phyloP scores from a whole-genome alignment of 805 yeast genomes.

The Suhomyces vadensis region DNA sequence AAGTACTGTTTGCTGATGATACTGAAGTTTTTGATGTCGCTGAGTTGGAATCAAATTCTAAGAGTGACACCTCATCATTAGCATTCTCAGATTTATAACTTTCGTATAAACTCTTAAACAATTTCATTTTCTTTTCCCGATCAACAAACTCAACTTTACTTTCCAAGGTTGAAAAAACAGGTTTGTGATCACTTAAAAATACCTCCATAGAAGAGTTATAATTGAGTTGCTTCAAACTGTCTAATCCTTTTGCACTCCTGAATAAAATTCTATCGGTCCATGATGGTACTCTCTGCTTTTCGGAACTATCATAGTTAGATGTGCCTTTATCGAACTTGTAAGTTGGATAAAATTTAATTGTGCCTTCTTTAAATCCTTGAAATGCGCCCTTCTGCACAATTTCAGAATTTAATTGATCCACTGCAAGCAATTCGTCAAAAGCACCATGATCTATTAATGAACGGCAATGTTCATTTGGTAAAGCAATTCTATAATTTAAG shows the following conservation, averaged over 20 bases:
- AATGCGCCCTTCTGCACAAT: slow-evolving; percentile 41
- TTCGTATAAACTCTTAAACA: slow-evolving; percentile 30
- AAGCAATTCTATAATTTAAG: slow-evolving; percentile 78
- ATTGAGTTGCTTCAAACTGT: slow-evolving; percentile 54
- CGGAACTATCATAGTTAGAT: slow-evolving; percentile 79
- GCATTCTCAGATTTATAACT: slow-evolving; percentile 32
- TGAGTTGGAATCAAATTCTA: slow-evolving; percentile 12
- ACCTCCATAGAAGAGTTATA: slow-evolving; percentile 67
- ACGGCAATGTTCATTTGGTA: slow-evolving; percentile 72
- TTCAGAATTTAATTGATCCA: slow-evolving; percentile 79
- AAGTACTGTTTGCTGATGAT: slow-evolving; percentile 15
- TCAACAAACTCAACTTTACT: slow-evolving; percentile 70
- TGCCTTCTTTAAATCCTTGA: slow-evolving; percentile 61
- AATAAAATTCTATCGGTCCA: slow-evolving; percentile 91
- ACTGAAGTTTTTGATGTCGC: slow-evolving; percentile 11
- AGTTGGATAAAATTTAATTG: slow-evolving; percentile 82
- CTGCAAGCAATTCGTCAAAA: slow-evolving; percentile 55
- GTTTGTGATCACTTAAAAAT: slow-evolving; percentile 83
- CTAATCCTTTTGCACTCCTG: slow-evolving; percentile 47
- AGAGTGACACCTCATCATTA: slow-evolving; percentile 14
- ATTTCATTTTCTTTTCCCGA: slow-evolving; percentile 27
- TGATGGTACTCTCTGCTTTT: slow-evolving; percentile 90
- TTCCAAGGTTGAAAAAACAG: slow-evolving; percentile 79
- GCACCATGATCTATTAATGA: slow-evolving; percentile 46
- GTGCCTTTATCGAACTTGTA: slow-evolving; percentile 93